phyloP scores from a whole-genome alignment of 257 asterid genomes.

The Datura wrightii region DNA sequence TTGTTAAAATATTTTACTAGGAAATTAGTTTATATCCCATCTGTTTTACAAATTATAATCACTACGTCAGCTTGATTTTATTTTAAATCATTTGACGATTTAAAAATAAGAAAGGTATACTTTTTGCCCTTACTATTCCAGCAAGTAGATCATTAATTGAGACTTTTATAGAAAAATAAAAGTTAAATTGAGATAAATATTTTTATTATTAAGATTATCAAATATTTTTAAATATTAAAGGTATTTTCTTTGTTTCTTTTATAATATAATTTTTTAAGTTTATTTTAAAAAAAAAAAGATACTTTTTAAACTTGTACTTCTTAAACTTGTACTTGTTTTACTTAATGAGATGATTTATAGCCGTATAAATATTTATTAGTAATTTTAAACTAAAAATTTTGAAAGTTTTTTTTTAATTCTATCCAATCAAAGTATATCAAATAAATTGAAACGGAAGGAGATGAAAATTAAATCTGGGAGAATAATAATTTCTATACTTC shows the following conservation, averaged over 20 bases:
- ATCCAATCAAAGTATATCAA: neutral
- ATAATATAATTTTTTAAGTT: neutral
- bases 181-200: neutral
- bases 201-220: too few species aligned
- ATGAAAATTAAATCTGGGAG: neutral
- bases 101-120: too few species aligned
- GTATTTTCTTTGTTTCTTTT: neutral
- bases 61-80: neutral
- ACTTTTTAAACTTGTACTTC: too few species aligned
- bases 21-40: neutral
- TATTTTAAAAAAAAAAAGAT: neutral
- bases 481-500: neutral
- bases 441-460: neutral
- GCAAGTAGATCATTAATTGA: neutral
- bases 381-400: neutral
- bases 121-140: neutral
- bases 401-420: neutral
- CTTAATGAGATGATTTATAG: neutral
- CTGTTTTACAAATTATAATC: neutral
- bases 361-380: neutral
- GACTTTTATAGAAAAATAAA: neutral
- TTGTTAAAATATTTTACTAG: neutral
- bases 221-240: neutral
- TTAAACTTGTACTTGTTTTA: too few species aligned
- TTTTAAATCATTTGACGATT: neutral